Evolutionary conservation across 441 rosid species (phyloP), one percentile per base, ranked within the genome.

Genomic region (Populus hybrid): DNA sequence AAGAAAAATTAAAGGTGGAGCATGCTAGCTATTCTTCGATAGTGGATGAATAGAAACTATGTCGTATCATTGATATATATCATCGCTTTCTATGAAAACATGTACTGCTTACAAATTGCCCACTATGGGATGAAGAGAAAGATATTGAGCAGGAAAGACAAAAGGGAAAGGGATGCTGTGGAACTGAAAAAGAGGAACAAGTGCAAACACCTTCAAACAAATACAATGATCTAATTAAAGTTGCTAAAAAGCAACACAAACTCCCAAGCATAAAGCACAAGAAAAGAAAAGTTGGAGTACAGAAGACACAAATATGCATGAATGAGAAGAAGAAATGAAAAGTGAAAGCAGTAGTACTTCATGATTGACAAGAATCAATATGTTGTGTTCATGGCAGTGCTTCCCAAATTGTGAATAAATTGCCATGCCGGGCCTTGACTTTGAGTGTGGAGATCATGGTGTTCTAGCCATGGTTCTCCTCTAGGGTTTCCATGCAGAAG

Each of bases 401-500:
- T 40, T 65, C 69, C 34, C 76, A 59, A 16, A 14, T 63, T 64
- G n/a, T 61, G 70, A 77, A 69, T 76, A 76, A 76, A 76, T 76
- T 76, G 73, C 78, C 73, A 75, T 34, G 78, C 23, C 34, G 18
- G 66, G 50, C 67, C 5, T 57, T 28, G 72, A 69, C 1, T 69
- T 7, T 30, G 50, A 11, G 32, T 7, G 18, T 21, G 14, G 36
- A 26, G 40, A 69, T 59, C 50, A 34, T 50, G 73, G 46, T 36
- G 9, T 28, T 68, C 8, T 34, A 26, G 36, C 66, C 10, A 19
- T 40, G 28, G 2, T 36, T 8, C n/a, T 8, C 24, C 28, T 50
- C 69, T 90, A 88, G 89, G 94, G 96, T 88, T 91, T 91, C 96
- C 96, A 91, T 7, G 92, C 89, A 30, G 94, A 89, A 64, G 86